These are phyloP conservation scores for Hirschfeldia incana DNA, from an alignment of 345 rosid species.

Conservation along the genomic window DNA sequence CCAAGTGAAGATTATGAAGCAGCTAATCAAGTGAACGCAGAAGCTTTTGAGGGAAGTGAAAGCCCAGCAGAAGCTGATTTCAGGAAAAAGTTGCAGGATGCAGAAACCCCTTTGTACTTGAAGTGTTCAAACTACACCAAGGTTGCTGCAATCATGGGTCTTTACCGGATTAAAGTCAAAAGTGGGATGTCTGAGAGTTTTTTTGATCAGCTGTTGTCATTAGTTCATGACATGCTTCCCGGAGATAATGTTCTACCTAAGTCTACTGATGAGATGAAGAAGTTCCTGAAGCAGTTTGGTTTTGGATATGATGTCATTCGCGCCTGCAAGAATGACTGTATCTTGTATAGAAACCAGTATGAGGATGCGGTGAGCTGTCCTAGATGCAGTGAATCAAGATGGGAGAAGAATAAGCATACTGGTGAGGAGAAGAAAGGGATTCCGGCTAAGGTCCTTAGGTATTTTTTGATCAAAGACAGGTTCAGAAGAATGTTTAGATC, in stretches of 20 bases:
- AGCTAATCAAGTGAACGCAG: not conserved
- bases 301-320: no score
- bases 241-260: not conserved
- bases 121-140: not conserved
- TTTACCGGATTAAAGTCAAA: not conserved
- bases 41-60: not conserved
- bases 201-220: not conserved
- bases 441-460: no score
- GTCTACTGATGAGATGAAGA: not conserved
- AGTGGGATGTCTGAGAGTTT: not conserved
- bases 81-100: no score
- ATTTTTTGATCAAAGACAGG: no score
- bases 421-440: no score
- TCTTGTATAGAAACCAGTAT: not conserved
- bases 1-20: not conserved
- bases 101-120: not conserved
- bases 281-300: not conserved
- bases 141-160: not conserved
- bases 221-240: not conserved
- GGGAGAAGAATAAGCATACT: no score
- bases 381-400: no score
- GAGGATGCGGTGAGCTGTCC: not conserved
- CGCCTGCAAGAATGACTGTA: no score
- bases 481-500: no score
- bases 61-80: not conserved